Percentiles rank a stretch among this genome's conserved stretches.
These are phyloP conservation scores for Schizopora paradoxa DNA, from an alignment of 1,284 basidiomycete species.

Conservation along the genomic window DNA sequence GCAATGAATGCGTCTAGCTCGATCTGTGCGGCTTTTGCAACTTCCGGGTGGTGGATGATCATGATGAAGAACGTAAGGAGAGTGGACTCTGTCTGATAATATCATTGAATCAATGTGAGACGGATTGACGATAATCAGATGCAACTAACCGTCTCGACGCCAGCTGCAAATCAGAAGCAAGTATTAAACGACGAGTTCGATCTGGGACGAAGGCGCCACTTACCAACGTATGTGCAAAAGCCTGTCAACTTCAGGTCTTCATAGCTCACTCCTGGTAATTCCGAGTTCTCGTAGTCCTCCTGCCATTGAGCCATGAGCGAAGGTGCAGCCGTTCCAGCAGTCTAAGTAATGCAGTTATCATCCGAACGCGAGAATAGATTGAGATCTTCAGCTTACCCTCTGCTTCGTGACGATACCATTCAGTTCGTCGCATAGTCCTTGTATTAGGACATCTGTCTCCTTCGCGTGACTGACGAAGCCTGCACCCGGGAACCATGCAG, in stretches of 20 bases:
- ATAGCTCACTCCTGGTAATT: too few species aligned
- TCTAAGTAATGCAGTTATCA: constrained; percentile 18
- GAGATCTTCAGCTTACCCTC: constrained; percentile 18
- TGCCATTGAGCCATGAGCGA: constrained; percentile 25
- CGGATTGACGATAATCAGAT: neutral
- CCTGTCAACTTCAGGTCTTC: too few species aligned
- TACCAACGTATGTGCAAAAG: too few species aligned
- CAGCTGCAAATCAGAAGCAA: too few species aligned
- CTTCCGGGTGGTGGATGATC: constrained; percentile 8
- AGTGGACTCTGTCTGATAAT: neutral
- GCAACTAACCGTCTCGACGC: constrained; percentile 1
- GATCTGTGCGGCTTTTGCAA: constrained; percentile 8
- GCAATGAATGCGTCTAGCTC: constrained; percentile 10
- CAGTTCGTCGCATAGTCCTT: constrained; percentile 22
- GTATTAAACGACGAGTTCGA: too few species aligned
- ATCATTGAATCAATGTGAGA: neutral
- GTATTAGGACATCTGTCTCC: constrained; percentile 18
- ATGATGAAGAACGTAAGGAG: constrained; percentile 7
- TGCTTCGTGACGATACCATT: constrained; percentile 24
- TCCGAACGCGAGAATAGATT: neutral
- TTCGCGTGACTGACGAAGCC: constrained; percentile 24
- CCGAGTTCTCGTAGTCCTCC: too few species aligned
- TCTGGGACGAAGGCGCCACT: too few species aligned
- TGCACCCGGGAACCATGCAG: constrained; percentile 21
- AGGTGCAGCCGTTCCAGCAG: constrained; percentile 21